Percentiles rank a stretch among this genome's conserved stretches.
phyloP scores from a whole-genome alignment of 495 filamentous ascomycete genomes.

The Durotheca rogersii region DNA sequence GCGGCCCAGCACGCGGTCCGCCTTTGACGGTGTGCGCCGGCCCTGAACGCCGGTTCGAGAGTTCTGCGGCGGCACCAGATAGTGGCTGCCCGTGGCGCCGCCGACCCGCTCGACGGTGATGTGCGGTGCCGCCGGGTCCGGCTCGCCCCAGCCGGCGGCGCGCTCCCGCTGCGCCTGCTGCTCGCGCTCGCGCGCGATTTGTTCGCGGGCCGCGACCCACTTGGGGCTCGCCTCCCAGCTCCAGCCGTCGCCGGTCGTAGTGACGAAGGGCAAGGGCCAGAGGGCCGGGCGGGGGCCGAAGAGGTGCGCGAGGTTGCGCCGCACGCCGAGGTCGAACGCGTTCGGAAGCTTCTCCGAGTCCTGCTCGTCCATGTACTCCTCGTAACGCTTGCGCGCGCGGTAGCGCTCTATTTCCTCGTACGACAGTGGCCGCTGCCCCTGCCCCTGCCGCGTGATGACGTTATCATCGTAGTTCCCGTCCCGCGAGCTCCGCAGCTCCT shows the following conservation, averaged over 20 bases:
- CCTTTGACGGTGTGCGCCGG: constrained; percentile 45
- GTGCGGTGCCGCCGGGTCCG: constrained; percentile 20
- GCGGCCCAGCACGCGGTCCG: constrained; percentile 51
- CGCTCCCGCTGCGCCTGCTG: constrained; percentile 59
- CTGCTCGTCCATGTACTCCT: constrained; percentile 84
- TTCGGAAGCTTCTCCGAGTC: constrained; percentile 83
- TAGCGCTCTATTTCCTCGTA: constrained; percentile 73
- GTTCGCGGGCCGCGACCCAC: constrained; percentile 68
- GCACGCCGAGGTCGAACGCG: constrained; percentile 86
- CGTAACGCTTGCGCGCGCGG: constrained; percentile 71
- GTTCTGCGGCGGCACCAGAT: constrained; percentile 18
- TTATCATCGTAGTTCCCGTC: too few species aligned
- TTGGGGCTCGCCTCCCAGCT: constrained; percentile 79
- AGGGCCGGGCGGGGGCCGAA: constrained; percentile 70
- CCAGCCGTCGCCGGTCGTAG: constrained; percentile 91
- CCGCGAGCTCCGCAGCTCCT: constrained; percentile 47
- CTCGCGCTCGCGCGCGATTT: constrained; percentile 58
- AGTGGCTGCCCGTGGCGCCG: constrained; percentile 40
- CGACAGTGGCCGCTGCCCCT: too few species aligned
- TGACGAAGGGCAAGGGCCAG: constrained; percentile 81
- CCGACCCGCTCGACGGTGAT: constrained; percentile 11
- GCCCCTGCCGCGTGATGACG: too few species aligned
- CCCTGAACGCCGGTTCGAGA: too few species aligned
- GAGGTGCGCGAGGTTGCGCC: constrained; percentile 75
- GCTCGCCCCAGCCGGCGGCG: constrained; percentile 56